Conservation (phyloP, 169 alveolate genomes). For the Eimeria tenella region DNA sequence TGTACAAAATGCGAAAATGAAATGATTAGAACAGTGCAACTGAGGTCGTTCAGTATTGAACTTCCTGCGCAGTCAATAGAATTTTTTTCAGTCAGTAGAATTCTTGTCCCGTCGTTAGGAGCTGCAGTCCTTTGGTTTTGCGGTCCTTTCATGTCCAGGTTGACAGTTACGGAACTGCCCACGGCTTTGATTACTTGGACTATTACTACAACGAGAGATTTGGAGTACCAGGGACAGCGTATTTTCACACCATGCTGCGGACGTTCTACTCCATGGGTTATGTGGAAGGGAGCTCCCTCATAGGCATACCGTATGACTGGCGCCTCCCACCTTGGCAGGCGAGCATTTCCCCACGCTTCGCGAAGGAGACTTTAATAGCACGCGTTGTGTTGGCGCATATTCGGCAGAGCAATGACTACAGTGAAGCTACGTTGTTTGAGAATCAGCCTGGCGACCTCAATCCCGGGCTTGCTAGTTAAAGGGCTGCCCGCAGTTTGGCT, state of each 20-base stretch:
- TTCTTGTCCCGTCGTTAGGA: neutral
- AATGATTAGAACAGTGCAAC: too few species aligned
- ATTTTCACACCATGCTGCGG: slow-evolving; percentile 66
- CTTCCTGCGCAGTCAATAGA: too few species aligned
- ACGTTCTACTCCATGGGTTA: slow-evolving; percentile 54
- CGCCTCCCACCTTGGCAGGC: slow-evolving; percentile 79
- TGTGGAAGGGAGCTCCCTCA: slow-evolving; percentile 49
- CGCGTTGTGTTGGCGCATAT: neutral
- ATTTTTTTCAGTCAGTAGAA: neutral
- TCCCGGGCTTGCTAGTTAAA: too few species aligned
- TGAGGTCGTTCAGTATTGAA: too few species aligned
- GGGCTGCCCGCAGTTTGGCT: too few species aligned
- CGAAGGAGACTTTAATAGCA: neutral
- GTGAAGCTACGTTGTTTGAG: too few species aligned
- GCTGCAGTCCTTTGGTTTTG: too few species aligned
- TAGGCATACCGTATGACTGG: slow-evolving; percentile 79
- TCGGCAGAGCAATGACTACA: too few species aligned
- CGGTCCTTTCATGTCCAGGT: slow-evolving; percentile 10
- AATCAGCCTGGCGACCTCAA: too few species aligned
- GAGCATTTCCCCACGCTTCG: neutral
- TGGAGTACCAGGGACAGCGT: slow-evolving; percentile 77
- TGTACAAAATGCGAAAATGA: too few species aligned
- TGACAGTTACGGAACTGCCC: slow-evolving; percentile 71
- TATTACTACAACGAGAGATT: slow-evolving; percentile 65
- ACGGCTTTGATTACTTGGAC: slow-evolving; percentile 77